Evolutionary conservation across 2,329 filamentous ascomycete species (phyloP), one percentile per base, ranked within the genome.

Genomic region (Exserohilum turcica): DNA sequence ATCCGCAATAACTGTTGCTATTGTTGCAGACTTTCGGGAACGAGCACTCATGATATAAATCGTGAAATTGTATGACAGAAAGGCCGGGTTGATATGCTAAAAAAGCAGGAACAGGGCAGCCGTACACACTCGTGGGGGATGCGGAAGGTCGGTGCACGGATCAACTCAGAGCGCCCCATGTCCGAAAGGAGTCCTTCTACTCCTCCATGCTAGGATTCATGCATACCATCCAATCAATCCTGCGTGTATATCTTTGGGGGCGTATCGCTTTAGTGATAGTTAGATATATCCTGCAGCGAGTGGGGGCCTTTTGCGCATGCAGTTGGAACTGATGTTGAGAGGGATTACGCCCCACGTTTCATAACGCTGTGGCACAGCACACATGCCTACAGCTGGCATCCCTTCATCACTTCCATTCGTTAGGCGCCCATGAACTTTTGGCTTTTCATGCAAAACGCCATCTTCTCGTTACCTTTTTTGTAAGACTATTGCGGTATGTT

Each of bases 91-190:
- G 4, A 24, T 24, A 24, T 24, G 38, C n/a, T 29, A 24, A 9
- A 8, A 40, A 29, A 27, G 24, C 28, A n/a, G 24, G 15, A 29
- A 24, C 13, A 8, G n/a, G 4, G 7, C 21, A 24, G 21, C 7
- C 21, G 27, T 9, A 28, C 16, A 8, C 21, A 10, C 38, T 32
- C 21, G 28, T 15, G 40, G 12, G 31, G 27, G 18, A 43, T 19
- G 3, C 28, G 42, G 42, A 44, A 35, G 29, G 42, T 35, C 29
- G 18, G n/a, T 44, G 42, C 42, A 44, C 42, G 29, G 42, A 35
- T 35, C 42, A 44, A n/a, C 27, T 44, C 2, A 19, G 32, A 44
- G 31, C 28, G 18, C n/a, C 21, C 38, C 16, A 29, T 24, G 27
- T 15, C 24, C n/a, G 19, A 16, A 13, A 21, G 4, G 38, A 40